Evolutionary conservation across 805 yeast genomes (phyloP), one percentile per base, ranked within the genome.

Genomic region (Yarrowia porcina): DNA sequence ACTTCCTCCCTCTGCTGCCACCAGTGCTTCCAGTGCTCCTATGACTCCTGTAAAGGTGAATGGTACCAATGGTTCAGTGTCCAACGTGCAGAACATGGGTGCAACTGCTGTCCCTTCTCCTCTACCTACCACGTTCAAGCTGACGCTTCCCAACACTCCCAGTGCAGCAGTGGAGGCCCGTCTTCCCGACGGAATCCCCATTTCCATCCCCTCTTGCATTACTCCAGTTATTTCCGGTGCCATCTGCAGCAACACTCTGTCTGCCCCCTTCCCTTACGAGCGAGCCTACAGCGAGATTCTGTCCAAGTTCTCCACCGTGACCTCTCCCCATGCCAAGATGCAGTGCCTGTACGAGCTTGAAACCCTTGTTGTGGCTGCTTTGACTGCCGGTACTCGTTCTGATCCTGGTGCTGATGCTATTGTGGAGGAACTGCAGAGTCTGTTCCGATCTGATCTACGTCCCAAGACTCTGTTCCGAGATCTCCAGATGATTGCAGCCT

Each of bases 401-500:
- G 63, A 42, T 8, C 71, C 73, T 4, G 69, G 67, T 15, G 69
- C 75, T 0, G 73, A 71, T 47, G 73, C 74, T 12, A 67, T 74
- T 10, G 69, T 72, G 25, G 74, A 73, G 21, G 76, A 74, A 62
- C 67, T 74, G 50, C 66, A 71, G 27, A 65, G 70, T 12, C 64
- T 67, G 13, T 47, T 74, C 63, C 64, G 63, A n/a, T 25, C 54
- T 10, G 68, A 73, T 11, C 66, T 73, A 9, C 69, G 69, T 50
- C 68, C 75, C 3, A 69, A 69, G 8, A 70, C 76, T 0, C 63
- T 74, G 25, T 74, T 69, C 52, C 64, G 75, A 15, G 77, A 74
- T 57, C 64, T 74, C 32, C 77, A 74, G 61, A 65, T 71, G 20
- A 69, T 74, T 35, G 69, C 76, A 0, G 68, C 74, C 7, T 69